phyloP scores from a whole-genome alignment of 306 rosid genomes.

The Canavalia gladiata region DNA sequence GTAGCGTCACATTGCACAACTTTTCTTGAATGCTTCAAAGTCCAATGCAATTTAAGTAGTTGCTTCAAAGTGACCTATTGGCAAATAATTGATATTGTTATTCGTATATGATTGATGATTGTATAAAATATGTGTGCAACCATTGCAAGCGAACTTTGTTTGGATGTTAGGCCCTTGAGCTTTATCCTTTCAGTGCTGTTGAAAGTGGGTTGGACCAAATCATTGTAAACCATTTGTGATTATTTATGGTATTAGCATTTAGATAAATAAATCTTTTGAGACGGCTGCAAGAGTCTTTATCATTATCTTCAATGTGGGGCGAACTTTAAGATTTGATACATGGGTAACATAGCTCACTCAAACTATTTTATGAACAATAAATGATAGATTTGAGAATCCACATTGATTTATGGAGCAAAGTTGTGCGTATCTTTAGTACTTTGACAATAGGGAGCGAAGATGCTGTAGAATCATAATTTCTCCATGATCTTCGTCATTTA shows the following conservation, averaged over 20 bases:
- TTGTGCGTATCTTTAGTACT: conserved; percentile 38
- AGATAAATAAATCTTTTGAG: conserved; percentile 46
- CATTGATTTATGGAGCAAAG: conserved; percentile 24
- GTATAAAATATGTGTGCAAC: conserved; percentile 49
- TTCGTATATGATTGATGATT: background rate
- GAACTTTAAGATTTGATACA: conserved; percentile 28
- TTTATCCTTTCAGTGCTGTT: conserved; percentile 51
- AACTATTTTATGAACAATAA: conserved; percentile 36
- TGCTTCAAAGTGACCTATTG: conserved; percentile 55
- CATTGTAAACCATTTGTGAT: conserved; percentile 50
- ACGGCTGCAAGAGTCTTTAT: conserved; percentile 49
- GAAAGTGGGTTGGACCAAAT: conserved; percentile 69
- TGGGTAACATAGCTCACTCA: conserved; percentile 36
- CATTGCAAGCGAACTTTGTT: conserved; percentile 49
- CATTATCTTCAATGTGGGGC: conserved; percentile 39
- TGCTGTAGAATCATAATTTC: conserved; percentile 23
- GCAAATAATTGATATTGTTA: conserved; percentile 48
- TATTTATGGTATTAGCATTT: conserved; percentile 39
- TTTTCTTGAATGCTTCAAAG: conserved; percentile 59
- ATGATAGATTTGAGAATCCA: conserved; percentile 48
- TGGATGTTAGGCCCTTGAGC: conserved; percentile 42
- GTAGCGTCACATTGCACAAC: conserved; percentile 48
- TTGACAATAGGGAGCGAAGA: conserved; percentile 30
- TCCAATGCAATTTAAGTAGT: conserved; percentile 56
- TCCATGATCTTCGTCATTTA: conserved; percentile 6